Evolutionary conservation across 495 filamentous ascomycete genomes (phyloP), one percentile per base, ranked within the genome.

Genomic region (Podospora pseudocomata): DNA sequence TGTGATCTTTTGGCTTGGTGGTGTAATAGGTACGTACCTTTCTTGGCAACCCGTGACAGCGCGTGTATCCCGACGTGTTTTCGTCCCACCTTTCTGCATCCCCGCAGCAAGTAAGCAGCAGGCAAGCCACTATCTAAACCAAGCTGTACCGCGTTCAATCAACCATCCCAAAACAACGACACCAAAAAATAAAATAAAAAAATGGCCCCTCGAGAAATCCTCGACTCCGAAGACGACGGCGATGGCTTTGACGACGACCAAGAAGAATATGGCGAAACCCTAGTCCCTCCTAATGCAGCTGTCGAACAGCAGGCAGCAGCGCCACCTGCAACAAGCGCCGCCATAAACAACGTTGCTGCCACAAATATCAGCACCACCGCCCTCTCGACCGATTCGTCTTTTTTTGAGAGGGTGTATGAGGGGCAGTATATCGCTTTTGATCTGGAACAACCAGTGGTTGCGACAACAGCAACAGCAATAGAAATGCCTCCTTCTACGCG

Each of bases 211-310:
- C 60, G 66, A 49, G 75, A 76, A 56, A 74, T 77, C 9, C 68
- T 75, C 20, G 75, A 75, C 63, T 77, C 75, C n/a, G 75, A 75
- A 23, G 75, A 77, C 58, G 75, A 77, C 1, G 75, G 61, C 6
- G 72, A 70, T 60, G 74, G 71, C 13, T 69, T 76, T 65, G 65
- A 49, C 53, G 67, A 65, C 11, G 34, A 20, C 26, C 9, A 53
- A 20, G 53, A 61, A 6, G 53, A 61, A 6, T 11, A 34, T 34
- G 28, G n/a, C 34, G 44, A 62, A 1, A 9, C 39, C 5, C 13
- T 49, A 11, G 13, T 49, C 39, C 7, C 20, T 32, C 19, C 58
- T 57, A 56, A 28, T 53, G 63, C 62, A 30, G 56, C 59, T 6
- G 54, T 18, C 23, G 63, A 69, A 23, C 57, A 63, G 63, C 58